Base-by-base conservation (phyloP, 169 alveolate genomes). In the Plasmodium fragile region DNA sequence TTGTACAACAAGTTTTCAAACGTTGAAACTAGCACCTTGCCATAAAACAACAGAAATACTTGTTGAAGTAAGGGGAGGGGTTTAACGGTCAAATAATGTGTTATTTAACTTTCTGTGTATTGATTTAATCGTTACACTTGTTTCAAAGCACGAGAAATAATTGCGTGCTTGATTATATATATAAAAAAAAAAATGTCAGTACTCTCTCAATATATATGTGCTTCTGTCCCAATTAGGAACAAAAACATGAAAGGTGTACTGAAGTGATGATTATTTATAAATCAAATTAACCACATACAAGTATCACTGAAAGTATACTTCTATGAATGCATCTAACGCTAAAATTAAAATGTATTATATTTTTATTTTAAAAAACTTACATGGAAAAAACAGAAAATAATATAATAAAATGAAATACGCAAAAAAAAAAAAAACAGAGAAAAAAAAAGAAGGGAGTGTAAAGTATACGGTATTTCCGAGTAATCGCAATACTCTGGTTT, bases 381-480 rank as follows among this genome's bases (percentile, higher is more conserved):
- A 28, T 65, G 36, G 39, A 22, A 65, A 65, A 65, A 65, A 65
- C 10, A 22, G 5, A 65, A 65, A 65, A 65, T 25, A 65, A 65
- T 25, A 28, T 65, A 65, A 65, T 65, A 65, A 65, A 65, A 65
- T 65, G 59, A 65, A 65, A 65, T 65, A 65, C n/a, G 75, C 36
- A 22, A 65, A 22, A 22, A 11, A 45, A 11, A 45, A 65, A 45
- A 45, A 11, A 45, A 65, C 36, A 22, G 25, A 22, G 7, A 11
- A 45, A 11, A 45, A 65, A 45, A 45, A 11, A 45, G 25, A 65
- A 22, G 18, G 18, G 16, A 49, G 55, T 18, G 25, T 22, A 10
- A 65, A 8, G 32, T 16, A 28, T 65, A 18, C 4, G 41, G 10
- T 8, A 65, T 65, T 22, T 65, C 75, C 18, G 75, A 65, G 75